Evolutionary conservation across 257 asterid species (phyloP), one percentile per base, ranked within the genome.

Genomic region (Nicotiana attenuata): DNA sequence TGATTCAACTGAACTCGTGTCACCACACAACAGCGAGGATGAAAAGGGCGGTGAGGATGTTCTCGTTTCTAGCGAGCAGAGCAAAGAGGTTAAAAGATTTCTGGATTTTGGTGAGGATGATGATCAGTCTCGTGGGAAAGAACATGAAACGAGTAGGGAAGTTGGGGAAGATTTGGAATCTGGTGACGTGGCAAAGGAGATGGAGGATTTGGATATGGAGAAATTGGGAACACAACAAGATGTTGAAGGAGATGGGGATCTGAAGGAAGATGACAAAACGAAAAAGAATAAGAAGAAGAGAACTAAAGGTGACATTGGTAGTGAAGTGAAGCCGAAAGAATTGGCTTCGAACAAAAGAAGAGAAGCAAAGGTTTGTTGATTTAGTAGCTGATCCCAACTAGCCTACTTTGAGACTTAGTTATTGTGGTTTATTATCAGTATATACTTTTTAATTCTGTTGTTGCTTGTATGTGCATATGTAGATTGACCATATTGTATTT

Each of bases 321-420:
- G 77, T 65, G 89, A 85, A 29, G 76, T 55, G 76, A 86, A 87
- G 82, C 35, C 82, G 55, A 87, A 86, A 24, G 76, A 41, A 57
- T 67, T 82, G 41, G 80, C 79, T 77, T 60, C 85, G 14, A 89
- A 86, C 77, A 94, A 90, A 85, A 89, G 92, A 86, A 88, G 78
- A 65, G 92, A 90, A 82, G 94, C 91, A 80, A 96, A 92, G 98
- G 99, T 92, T 20, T 22, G 28, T 16, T 75, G 65, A 52, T 63
- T 20, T 24, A 69, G 19, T 66, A 17, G 4, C 60, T 15, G 53
- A 38, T 17, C 76, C 28, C 17, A 26, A 41, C 47, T 73, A 9
- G 10, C 17, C n/a, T 60, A 15, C 15, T 76, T 81, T 52, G 26
- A 29, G 50, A 20, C 65, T 3, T 45, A n/a, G 11, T 68, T 59